Percentiles rank a stretch among this genome's conserved stretches.
Evolutionary conservation across 139 green algal genomes (phyloP).

Genomic region (Auxenochlorella pyrenoidosa): DNA sequence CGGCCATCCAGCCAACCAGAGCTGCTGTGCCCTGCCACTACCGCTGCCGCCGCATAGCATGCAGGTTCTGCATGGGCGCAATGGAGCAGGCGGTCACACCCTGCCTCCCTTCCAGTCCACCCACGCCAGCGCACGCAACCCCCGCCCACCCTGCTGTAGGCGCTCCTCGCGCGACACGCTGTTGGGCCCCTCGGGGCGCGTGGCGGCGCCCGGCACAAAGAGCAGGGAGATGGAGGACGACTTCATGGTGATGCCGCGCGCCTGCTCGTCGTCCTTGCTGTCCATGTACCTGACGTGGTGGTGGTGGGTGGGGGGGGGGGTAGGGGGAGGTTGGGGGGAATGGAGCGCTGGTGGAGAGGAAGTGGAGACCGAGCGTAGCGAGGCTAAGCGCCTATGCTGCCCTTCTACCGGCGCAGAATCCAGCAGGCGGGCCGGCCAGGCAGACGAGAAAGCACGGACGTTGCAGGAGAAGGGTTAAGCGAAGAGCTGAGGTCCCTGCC

Average conservation of each 20-base stretch:
- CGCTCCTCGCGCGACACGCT: conserved; percentile 45
- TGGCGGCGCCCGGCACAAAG: conserved; percentile 73
- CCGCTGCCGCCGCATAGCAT: neutral
- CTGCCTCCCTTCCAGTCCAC: neutral
- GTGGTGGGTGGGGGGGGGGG: no score
- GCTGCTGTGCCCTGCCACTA: neutral
- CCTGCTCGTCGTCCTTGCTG: conserved; percentile 95
- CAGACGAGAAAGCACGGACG: neutral
- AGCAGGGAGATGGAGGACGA: conserved; percentile 93
- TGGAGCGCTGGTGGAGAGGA: no score
- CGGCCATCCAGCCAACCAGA: no score
- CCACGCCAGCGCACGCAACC: no score
- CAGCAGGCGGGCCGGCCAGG: neutral
- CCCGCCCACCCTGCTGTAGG: conserved; percentile 32
- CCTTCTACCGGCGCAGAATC: no score
- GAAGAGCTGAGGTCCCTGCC: no score
- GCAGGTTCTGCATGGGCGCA: no score
- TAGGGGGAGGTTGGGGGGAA: no score
- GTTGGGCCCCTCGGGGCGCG: conserved; percentile 52
- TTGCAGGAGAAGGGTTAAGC: no score
- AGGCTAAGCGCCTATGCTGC: no score
- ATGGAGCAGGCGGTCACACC: no score
- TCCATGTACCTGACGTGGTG: conserved; percentile 82
- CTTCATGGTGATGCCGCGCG: conserved; percentile 99
- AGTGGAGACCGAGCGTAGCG: no score